These are phyloP conservation scores for Parastagonospora nodorum DNA, from an alignment of 2,329 filamentous ascomycete species.

Conservation along the genomic window DNA sequence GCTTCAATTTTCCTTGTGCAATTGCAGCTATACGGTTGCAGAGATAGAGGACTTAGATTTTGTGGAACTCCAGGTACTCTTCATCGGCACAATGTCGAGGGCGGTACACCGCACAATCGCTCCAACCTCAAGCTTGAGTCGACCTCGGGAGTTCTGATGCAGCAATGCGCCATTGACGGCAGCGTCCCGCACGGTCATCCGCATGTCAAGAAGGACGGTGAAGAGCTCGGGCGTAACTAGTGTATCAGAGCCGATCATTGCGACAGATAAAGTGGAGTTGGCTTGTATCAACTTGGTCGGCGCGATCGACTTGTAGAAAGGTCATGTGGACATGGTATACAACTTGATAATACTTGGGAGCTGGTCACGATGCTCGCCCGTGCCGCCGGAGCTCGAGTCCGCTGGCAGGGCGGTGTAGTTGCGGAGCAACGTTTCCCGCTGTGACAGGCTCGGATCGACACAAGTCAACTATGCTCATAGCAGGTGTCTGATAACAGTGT, in stretches of 20 bases:
- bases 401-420: slow-evolving; percentile 5
- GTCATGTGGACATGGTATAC: too few species aligned
- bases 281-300: neutral
- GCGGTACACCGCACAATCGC: neutral
- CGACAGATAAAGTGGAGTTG: neutral
- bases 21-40: too few species aligned
- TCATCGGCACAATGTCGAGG: too few species aligned
- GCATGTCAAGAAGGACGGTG: neutral
- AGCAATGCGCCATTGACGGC: neutral
- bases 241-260: neutral
- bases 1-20: too few species aligned
- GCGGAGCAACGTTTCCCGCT: neutral
- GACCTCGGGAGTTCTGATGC: too few species aligned
- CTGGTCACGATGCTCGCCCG: neutral
- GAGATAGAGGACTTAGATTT: too few species aligned
- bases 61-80: too few species aligned
- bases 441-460: neutral
- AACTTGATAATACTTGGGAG: too few species aligned
- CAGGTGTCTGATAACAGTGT: neutral
- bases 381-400: neutral
- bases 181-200: neutral
- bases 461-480: neutral
- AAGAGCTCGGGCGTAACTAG: neutral
- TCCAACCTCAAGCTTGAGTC: slow-evolving; percentile 1
- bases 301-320: neutral